Evolutionary conservation across 2,329 filamentous ascomycete species (phyloP), one percentile per base, ranked within the genome.

Genomic region (Trichoderma simmonsii): DNA sequence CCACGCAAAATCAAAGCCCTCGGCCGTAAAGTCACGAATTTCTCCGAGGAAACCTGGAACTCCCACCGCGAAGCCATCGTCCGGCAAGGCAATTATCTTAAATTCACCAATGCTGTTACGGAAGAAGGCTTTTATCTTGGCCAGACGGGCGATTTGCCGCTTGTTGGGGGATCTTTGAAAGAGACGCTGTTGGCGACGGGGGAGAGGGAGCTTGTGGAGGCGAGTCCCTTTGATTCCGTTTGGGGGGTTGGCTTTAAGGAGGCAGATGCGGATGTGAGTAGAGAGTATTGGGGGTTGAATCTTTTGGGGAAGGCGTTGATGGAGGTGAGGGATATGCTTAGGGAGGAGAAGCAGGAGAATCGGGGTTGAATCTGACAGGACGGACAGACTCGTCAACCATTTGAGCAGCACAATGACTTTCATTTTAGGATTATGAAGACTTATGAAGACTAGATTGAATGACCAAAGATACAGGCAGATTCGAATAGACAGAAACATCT

Each of bases 211-310:
- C 77, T 93, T 26, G 88, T 92, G 2, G 90, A 91, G 81, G 89
- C 89, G 36, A 85, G 85, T 72, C 87, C 89, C 12, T 83, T 79
- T 72, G 90, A 93, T 81, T 77, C 83, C 6, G 86, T 92, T 69
- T 93, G 90, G 91, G 91, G 90, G 1, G 82, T 93, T 60, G 91
- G 91, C 6, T 91, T 88, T 75, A 81, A 76, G 3, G 86, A 84
- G 8, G 81, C 80, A 21, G 81, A 85, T 76, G 90, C 89, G 3
- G 83, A 81, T 70, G 73, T 30, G 2, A 83, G 84, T 64, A 83
- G 85, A 62, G 77, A 80, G 21, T 75, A 79, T 3, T 93, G 90
- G 91, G 91, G 91, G 0, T 71, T 86, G 80, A 93, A 93, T 80
- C 77, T 92, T 71, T 78, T 93, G 61, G 91, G 90, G 0, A 87